Base-by-base conservation (phyloP, 2,329 filamentous ascomycete species). In the Sporothrix pseudoabietina region DNA sequence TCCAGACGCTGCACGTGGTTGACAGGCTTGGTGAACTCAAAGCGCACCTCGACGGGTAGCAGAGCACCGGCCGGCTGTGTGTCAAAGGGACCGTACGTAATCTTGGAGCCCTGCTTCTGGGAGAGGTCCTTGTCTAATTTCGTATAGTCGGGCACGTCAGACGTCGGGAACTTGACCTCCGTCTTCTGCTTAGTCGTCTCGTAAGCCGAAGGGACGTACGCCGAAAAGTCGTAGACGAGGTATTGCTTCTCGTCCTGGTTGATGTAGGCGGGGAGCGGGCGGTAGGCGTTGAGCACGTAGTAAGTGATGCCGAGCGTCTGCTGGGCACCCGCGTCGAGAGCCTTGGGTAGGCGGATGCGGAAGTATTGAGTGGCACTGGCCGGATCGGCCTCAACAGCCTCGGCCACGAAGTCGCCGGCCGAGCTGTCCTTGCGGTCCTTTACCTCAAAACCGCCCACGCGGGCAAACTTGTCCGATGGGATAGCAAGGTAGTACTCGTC, bases 11-110 rank as follows among this genome's bases (percentile, higher is more conserved):
- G 89, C 69, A 94, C 89, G 79, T 96, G 93, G 59, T 90, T 91
- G 73, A 99, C 86, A 14, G 96, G 95, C 83, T 95, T 97, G 76
- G 93, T 98, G 84, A 96, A 98, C 82, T 99, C 94, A 83, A 97
- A 98, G 75, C 96, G 92, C 71, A 98, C 91, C 77, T 87, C 89
- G 74, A 94, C 90, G 22, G 91, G 90, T 78, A 93, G 88, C 65
- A 85, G 80, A 10, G 92, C 92, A 71, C 93, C 93, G 7, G 94
- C 92, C n/a, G 92, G 89, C 74, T 94, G 86, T 79, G 95, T 90
- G 76, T 89, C 71, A 82, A 97, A 99, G 3, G 94, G 92, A 6
- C 96, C 96, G 78, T 99, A 99, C 0, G 90, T 96, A 79, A 95
- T 91, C 80, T 92, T 94, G 26, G 90, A 87, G 75, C 96, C 96